Base-by-base conservation (phyloP, 129 eudicot species). In the Arctium minus region DNA sequence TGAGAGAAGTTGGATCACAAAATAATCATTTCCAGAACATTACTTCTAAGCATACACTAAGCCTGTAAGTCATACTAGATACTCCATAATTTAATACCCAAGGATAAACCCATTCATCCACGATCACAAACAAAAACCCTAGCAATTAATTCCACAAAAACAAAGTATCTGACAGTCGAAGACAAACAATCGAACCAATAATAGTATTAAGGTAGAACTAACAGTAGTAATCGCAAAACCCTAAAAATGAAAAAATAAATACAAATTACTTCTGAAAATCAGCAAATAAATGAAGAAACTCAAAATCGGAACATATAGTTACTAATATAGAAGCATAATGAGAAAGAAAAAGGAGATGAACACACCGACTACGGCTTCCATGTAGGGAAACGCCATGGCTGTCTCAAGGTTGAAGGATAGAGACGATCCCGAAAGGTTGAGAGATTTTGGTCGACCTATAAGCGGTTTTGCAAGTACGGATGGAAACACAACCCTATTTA, bases 341-440 rank as follows among this genome's bases (percentile, higher is more conserved):
- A 76, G 67, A 72, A 5, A 30, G 79, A 60, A 15, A 73, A 13
- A 50, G 32, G 38, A 31, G 70, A 32, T 18, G 72, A 44, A 12
- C 3, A 37, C 89, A 93, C 98, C 94, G 60, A 91, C 94, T 36
- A 89, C 98, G 40, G 94, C 94, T 86, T 93, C 98, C 91, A 93
- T 84, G 87, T 89, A 93, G 8, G 96, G 97, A 75, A 93, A 93
- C 89, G 98, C 92, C 98, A 93, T 93, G 90, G 86, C 79, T 15
- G 79, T 32, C 18, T 78, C 72, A 72, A 53, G 17, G 69, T 32
- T 33, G 72, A 39, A 72, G 33, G 84, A 80, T 71, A n/a, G 48
- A 18, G 78, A 56, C 39, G 84, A 81, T 81, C 84, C 38, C 64
- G 29, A 73, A 42, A 18, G 53, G 22, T 1, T 18, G 60, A 53